Conservation (phyloP, 495 filamentous ascomycete genomes). For the Penicillium paradoxum region DNA sequence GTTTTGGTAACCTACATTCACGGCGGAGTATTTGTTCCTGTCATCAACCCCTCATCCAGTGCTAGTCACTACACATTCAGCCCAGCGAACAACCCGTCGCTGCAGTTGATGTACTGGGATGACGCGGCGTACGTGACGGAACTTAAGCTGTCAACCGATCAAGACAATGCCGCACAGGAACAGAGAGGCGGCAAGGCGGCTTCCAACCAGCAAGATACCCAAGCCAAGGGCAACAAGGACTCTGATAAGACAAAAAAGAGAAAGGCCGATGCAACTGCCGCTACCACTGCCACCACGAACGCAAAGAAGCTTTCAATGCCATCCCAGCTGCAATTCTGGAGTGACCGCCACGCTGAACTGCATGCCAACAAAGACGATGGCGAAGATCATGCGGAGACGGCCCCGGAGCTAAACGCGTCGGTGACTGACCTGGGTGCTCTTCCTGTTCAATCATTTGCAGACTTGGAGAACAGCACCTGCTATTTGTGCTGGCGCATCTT, state of each 20-base stretch:
- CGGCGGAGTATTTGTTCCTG: constrained; percentile 79
- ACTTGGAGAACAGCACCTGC: constrained; percentile 67
- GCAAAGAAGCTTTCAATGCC: constrained; percentile 51
- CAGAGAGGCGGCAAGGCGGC: constrained; percentile 28
- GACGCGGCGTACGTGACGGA: constrained; percentile 70
- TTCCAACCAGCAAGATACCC: constrained; percentile 36
- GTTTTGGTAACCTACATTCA: constrained; percentile 78
- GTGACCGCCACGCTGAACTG: constrained; percentile 78
- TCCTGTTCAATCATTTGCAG: constrained; percentile 57
- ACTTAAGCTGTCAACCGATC: constrained; percentile 53
- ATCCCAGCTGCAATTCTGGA: constrained; percentile 81
- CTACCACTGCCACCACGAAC: constrained; percentile 29
- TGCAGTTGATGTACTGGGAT: constrained; percentile 81
- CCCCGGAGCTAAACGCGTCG: constrained; percentile 9
- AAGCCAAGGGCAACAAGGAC: constrained; percentile 41
- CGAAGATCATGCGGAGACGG: constrained; percentile 16
- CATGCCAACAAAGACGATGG: constrained; percentile 48
- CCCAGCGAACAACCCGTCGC: constrained; percentile 61
- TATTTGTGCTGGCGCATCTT: constrained; percentile 68
- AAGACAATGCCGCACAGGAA: constrained; percentile 24
- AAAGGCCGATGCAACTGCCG: constrained; percentile 50
- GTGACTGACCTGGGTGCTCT: constrained; percentile 19
- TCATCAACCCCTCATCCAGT: constrained; percentile 52
- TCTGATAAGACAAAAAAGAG: constrained; percentile 66
- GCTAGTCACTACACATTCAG: constrained; percentile 64